Percentiles rank a stretch among this genome's conserved stretches.
Conservation (phyloP, 163 green algal genomes). For the Chlorella variabilis region DNA sequence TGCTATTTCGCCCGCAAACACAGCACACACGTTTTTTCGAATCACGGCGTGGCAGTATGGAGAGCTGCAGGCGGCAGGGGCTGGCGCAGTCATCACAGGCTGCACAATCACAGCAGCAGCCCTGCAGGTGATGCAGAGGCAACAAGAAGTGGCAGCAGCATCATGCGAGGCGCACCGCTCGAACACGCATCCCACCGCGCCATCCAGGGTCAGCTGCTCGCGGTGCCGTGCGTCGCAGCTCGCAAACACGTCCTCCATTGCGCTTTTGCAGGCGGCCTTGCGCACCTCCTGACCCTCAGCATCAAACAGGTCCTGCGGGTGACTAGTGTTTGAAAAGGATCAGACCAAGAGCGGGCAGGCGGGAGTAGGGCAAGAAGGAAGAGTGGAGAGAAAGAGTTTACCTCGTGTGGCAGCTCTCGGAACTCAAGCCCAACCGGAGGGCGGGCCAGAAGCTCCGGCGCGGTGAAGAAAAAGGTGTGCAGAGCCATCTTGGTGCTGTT, state of each 20-base stretch:
- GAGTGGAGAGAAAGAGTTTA: too few relatives aligned
- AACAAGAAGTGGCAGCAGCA: too few relatives aligned
- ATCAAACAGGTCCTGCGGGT: not conserved
- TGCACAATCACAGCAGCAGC: too few relatives aligned
- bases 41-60: constrained; percentile 23
- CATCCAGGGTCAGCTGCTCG: constrained; percentile 6
- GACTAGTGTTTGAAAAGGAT: too few relatives aligned
- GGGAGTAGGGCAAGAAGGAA: too few relatives aligned
- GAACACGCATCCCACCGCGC: constrained; percentile 18
- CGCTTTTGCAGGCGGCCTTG: not conserved
- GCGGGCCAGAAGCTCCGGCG: constrained; percentile 20
- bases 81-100: too few relatives aligned
- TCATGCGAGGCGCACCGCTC: not conserved
- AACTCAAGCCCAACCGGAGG: constrained; percentile 8
- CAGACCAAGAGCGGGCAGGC: too few relatives aligned
- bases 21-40: constrained; percentile 2
- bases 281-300: not conserved
- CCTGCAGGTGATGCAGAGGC: too few relatives aligned
- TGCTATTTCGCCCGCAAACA: constrained; percentile 25
- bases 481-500: not conserved
- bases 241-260: not conserved
- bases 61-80: not conserved
- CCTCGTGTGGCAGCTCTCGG: not conserved
- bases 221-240: not conserved
- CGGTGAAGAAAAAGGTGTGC: constrained; percentile 33